Conservation (phyloP, 208 protist species). For the Leishmania guyanensis region DNA sequence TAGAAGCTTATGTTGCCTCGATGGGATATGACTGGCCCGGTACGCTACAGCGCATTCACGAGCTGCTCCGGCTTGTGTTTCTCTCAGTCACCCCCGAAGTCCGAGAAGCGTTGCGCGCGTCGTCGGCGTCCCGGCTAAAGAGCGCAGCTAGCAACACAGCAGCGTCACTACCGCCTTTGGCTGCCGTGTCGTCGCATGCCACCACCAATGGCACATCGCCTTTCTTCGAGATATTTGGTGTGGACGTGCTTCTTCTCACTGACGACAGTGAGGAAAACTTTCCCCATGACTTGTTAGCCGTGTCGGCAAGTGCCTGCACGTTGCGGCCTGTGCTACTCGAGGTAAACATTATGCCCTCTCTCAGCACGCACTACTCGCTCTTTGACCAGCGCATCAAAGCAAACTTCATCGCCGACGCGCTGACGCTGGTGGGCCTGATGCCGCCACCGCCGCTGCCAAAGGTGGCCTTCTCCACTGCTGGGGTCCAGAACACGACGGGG, state of each 20-base stretch:
- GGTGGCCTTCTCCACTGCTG: neutral
- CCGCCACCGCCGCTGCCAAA: slow-evolving; percentile 27
- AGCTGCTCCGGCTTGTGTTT: slow-evolving; percentile 76
- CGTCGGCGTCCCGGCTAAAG: slow-evolving; percentile 1
- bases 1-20: slow-evolving; percentile 48
- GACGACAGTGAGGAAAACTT: neutral
- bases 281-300: neutral
- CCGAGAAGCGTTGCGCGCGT: slow-evolving; percentile 32
- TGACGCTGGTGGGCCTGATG: slow-evolving; percentile 82
- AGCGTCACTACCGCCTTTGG: slow-evolving; percentile 7
- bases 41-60: slow-evolving; percentile 64
- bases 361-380: slow-evolving; percentile 78
- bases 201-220: slow-evolving; percentile 33
- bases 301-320: neutral
- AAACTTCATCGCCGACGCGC: slow-evolving; percentile 74
- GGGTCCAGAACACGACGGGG: neutral
- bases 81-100: slow-evolving; percentile 68
- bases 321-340: slow-evolving; percentile 72
- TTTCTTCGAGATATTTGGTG: slow-evolving; percentile 89
- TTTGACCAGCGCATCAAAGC: slow-evolving; percentile 86
- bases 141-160: neutral
- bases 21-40: slow-evolving; percentile 47
- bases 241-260: slow-evolving; percentile 74
- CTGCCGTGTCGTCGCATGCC: neutral
- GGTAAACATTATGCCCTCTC: slow-evolving; percentile 89